Base-by-base conservation (phyloP, 2,329 filamentous ascomycete genomes). In the Pyrenophora graminea region DNA sequence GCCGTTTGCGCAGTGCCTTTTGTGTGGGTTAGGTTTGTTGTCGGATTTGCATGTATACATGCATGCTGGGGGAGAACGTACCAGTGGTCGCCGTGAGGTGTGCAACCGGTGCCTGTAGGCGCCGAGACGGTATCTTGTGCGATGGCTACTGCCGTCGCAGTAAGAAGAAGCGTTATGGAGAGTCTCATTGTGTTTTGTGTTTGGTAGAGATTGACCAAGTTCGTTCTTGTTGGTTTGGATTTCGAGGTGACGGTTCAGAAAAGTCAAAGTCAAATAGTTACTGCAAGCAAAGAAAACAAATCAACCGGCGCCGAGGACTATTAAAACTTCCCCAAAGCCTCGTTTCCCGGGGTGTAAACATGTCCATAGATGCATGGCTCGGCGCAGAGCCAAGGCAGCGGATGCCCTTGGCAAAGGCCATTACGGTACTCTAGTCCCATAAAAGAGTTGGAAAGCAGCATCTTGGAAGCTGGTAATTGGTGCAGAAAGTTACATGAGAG, bases 11-110 rank as follows among this genome's bases (percentile, higher is more conserved):
- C 48, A 58, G 47, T 47, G 53, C 49, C 48, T 48, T 32, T 33
- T 10, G 7, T 4, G 12, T 27, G 41, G 51, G 46, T 10, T 19
- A 38, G 3, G 9, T 9, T 31, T 3, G 39, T 17, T 21, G 19
- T 21, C 5, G 19, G 19, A 5, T 21, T 21, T 21, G 19, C 3
- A 5, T 3, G 5, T 21, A 21, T 21, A 5, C 19, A 21, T 21
- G 19, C 5, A 5, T 21, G 5, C 3, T 21, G 19, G 19, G 19
- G 19, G 19, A 21, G 19, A 5, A 21, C 39, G 48, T 54, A 65
- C 63, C 63, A 66, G 52, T 66, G 63, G 43, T 65, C 61, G 32
- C 52, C 54, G 25, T 66, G 63, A 23, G 63, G 63, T 44, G 61
- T 61, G 43, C 63, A 66, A 6, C 42, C 38, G n/a, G 39, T 33